Percentiles rank a stretch among this genome's conserved stretches.
Evolutionary conservation across 257 asterid genomes (phyloP).

Genomic region (Solanum chiquidenum): DNA sequence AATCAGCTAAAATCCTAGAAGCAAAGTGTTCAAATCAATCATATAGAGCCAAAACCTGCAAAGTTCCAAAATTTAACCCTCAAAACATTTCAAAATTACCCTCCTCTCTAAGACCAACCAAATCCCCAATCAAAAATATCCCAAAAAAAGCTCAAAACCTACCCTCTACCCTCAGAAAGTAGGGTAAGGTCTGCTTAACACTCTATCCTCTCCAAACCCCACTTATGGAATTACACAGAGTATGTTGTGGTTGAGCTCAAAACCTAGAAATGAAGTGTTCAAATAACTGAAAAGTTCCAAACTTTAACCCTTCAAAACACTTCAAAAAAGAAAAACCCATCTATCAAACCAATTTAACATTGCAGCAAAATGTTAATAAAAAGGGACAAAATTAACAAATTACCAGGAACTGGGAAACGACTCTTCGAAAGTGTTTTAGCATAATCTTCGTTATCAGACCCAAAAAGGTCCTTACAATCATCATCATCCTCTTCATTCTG

Average conservation of each 20-base stretch:
- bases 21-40: not conserved
- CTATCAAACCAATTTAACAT: not conserved
- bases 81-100: not conserved
- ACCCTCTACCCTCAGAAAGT: not conserved
- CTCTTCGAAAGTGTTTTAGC: slow-evolving; percentile 55
- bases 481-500: not conserved
- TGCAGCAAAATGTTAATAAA: not conserved
- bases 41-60: not conserved
- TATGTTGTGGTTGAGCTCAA: not conserved
- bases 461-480: slow-evolving; percentile 67
- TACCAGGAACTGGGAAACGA: slow-evolving; percentile 74
- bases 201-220: not conserved
- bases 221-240: not conserved
- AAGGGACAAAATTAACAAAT: not conserved
- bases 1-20: not conserved
- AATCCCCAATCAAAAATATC: not conserved
- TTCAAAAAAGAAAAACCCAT: not conserved
- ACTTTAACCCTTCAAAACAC: not conserved
- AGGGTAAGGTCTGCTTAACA: not conserved
- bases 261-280: not conserved
- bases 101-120: not conserved
- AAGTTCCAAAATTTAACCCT: not conserved
- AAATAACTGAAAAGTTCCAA: not conserved
- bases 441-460: slow-evolving; percentile 83
- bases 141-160: not conserved